Conservation (phyloP, 208 protist genomes). For the Herpetomonas tarakana region DNA sequence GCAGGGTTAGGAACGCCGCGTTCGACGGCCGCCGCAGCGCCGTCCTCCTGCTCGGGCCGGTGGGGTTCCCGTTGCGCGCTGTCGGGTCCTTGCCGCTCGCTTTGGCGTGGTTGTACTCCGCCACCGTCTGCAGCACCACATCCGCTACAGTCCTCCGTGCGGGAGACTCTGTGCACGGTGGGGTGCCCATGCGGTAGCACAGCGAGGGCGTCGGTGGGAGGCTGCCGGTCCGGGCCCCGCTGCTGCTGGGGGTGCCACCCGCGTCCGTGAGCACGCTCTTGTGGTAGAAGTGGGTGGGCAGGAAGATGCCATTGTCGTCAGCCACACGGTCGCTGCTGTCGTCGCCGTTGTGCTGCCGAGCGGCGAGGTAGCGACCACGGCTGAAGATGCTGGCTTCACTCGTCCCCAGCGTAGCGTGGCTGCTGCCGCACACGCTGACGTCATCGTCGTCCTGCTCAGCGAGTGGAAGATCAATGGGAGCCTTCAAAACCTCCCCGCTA, state of each 20-base stretch:
- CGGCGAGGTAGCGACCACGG: not conserved
- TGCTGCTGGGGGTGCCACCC: not conserved
- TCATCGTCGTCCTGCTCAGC: not conserved
- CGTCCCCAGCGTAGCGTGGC: constrained; percentile 1
- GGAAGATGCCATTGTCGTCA: no score
- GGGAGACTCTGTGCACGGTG: not conserved
- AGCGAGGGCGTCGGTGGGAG: not conserved
- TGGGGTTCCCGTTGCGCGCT: not conserved
- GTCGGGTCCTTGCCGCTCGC: no score
- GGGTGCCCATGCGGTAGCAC: not conserved
- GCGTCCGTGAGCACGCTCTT: no score
- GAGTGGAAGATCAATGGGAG: no score
- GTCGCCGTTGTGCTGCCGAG: not conserved
- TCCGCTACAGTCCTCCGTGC: no score
- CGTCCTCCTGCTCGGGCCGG: not conserved
- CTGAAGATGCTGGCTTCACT: constrained; percentile 2
- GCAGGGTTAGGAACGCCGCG: constrained; percentile 9
- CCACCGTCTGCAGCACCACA: not conserved
- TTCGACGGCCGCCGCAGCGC: constrained; percentile 6
- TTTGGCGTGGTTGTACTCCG: not conserved
- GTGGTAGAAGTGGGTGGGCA: no score
- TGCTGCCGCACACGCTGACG: not conserved
- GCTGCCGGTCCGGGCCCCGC: not conserved
- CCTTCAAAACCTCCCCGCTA: no score
- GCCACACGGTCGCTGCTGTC: not conserved